Evolutionary conservation across 2,329 filamentous ascomycete species (phyloP), one percentile per base, ranked within the genome.

Genomic region (Macrophomina pseudophaseolina): DNA sequence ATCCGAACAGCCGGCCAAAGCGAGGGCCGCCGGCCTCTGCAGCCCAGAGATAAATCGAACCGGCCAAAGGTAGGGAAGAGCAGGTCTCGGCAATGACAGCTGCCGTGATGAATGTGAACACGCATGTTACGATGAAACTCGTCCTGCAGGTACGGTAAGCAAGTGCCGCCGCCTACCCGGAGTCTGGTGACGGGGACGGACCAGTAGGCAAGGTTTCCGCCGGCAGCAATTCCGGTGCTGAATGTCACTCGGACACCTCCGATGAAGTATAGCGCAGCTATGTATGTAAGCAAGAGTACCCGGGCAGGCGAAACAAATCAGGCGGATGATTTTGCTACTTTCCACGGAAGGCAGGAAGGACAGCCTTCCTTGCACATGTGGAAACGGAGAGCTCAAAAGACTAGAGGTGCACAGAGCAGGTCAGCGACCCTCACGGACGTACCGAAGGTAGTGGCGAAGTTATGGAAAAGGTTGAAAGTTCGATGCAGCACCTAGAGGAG

Each of bases 21-120:
- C 80, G 79, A 32, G 81, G 83, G 5, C 86, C 86, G 51, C 85
- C 86, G 18, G 85, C 80, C 70, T 87, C 86, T 48, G 86, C 86
- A n/a, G 86, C 86, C 86, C 86, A 87, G 18, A 88, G 80, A 68
- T 87, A 88, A 71, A 88, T 88, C 2, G 85, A 87, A 0, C 86
- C 86, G 12, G 86, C 85, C 2, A 86, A 82, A 0, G 86, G 86
- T 2, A 86, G 82, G 3, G 86, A 86, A 28, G 86, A 87, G 70
- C 86, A 88, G 46, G 87, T 84, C 71, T 88, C 86, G 5, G 86
- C 86, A 65, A 88, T 83, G 5, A 87, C 85, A 1, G 86, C 85
- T 0, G 86, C 86, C 0, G 86, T 87, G 68, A 88, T 87, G 74
- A 86, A 86, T 2, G 85, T 86, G 74, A 88, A 88, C 46, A 87